phyloP scores from a whole-genome alignment of 805 yeast species.

The Nematodospora valgi region DNA sequence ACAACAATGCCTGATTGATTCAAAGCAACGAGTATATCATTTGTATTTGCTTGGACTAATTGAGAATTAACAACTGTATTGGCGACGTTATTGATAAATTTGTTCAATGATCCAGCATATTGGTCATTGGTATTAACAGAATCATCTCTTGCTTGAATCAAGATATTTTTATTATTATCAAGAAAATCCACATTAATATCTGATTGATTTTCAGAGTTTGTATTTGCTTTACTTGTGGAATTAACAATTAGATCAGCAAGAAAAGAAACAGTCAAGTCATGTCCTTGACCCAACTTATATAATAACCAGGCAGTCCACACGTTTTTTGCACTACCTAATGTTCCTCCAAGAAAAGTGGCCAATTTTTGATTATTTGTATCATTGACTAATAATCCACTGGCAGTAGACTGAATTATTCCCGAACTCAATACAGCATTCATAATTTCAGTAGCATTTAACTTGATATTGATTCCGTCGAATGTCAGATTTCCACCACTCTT shows the following conservation, averaged over 20 bases:
- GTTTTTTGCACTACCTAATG: conserved; percentile 19
- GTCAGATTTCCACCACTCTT: conserved; percentile 8
- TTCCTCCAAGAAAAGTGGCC: conserved; percentile 23
- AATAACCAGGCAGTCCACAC: conserved; percentile 29
- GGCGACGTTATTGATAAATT: conserved; percentile 29
- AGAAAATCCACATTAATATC: neutral
- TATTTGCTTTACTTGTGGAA: conserved; percentile 17
- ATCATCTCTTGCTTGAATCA: conserved; percentile 2
- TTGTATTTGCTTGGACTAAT: conserved; percentile 17
- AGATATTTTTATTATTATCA: neutral
- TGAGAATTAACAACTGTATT: conserved; percentile 21
- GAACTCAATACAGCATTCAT: conserved; percentile 18
- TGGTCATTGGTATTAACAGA: too few relatives aligned
- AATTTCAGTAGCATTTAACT: conserved; percentile 22
- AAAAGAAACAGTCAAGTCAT: conserved; percentile 24
- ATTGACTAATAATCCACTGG: conserved; percentile 24
- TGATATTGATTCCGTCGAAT: conserved; percentile 13
- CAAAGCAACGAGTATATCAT: conserved; percentile 25
- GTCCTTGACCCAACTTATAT: conserved; percentile 31
- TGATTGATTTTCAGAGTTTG: conserved; percentile 3
- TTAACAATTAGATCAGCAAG: conserved; percentile 27
- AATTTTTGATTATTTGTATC: conserved; percentile 24
- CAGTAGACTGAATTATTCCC: conserved; percentile 26
- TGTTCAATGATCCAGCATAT: conserved; percentile 28
- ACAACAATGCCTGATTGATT: conserved; percentile 27